phyloP scores from a whole-genome alignment of 306 rosid genomes.

The Sphenostylis stenocarpa region DNA sequence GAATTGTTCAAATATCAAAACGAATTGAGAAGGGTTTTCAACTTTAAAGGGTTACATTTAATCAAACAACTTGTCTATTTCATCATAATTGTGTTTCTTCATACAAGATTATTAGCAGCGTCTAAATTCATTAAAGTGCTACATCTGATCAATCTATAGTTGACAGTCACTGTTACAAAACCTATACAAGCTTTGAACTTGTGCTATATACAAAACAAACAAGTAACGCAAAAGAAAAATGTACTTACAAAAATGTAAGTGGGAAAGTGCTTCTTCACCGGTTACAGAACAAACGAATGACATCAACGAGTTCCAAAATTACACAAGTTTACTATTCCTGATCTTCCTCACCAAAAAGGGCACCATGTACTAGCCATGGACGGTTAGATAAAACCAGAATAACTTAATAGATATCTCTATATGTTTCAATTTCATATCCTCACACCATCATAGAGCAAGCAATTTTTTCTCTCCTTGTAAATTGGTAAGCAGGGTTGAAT shows the following conservation, averaged over 20 bases:
- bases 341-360: too few species aligned
- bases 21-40: too few species aligned
- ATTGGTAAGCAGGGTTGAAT: slow-evolving; percentile 21
- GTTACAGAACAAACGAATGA: neutral
- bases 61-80: neutral
- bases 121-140: slow-evolving; percentile 6
- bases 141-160: slow-evolving; percentile 3
- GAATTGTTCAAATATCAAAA: too few species aligned
- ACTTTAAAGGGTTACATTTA: too few species aligned
- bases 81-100: neutral
- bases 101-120: slow-evolving; percentile 7
- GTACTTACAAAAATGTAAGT: neutral
- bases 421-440: neutral
- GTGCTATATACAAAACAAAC: slow-evolving; percentile 39
- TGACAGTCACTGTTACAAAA: neutral
- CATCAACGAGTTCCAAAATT: neutral
- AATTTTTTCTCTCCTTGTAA: slow-evolving; percentile 5
- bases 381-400: slow-evolving; percentile 15
- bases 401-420: neutral
- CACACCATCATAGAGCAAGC: neutral
- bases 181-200: slow-evolving; percentile 36
- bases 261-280: slow-evolving; percentile 19
- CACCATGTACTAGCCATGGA: neutral
- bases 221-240: neutral
- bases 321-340: too few species aligned